Evolutionary conservation across 164 flowering plant genomes (phyloP).

Genomic region (Nymphaea thermarum): DNA sequence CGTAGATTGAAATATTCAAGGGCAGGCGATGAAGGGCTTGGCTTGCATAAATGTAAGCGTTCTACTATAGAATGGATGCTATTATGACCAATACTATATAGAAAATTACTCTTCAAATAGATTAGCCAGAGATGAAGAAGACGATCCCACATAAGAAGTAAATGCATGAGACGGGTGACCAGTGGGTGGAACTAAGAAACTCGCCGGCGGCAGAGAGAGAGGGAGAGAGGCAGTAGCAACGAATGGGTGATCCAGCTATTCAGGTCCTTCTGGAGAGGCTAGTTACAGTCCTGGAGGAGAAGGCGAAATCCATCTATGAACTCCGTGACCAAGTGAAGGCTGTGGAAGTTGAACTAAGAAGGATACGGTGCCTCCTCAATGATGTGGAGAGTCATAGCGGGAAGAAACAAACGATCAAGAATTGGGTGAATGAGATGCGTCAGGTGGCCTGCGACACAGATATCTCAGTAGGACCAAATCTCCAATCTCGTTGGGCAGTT

Average conservation of each 20-base stretch:
- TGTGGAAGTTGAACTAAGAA: constrained; percentile 11
- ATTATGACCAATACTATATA: too few relatives aligned
- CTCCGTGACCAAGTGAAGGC: constrained; percentile 10
- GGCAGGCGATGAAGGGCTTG: too few relatives aligned
- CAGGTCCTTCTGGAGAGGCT: constrained; percentile 7
- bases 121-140: too few relatives aligned
- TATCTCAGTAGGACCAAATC: background rate
- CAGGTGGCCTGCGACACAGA: constrained; percentile 9
- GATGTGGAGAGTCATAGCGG: constrained; percentile 12
- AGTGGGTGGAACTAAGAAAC: too few relatives aligned
- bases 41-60: too few relatives aligned
- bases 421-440: constrained; percentile 13
- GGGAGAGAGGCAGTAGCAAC: too few relatives aligned
- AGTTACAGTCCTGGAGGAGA: constrained; percentile 9
- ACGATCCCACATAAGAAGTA: too few relatives aligned
- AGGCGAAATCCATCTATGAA: constrained; percentile 8
- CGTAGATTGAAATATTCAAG: too few relatives aligned
- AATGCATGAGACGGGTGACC: too few relatives aligned
- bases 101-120: too few relatives aligned
- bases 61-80: too few relatives aligned
- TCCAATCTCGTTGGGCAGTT: background rate
- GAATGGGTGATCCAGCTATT: constrained; percentile 12
- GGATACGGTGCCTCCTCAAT: constrained; percentile 17
- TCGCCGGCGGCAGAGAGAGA: too few relatives aligned
- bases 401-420: constrained; percentile 3